Percentiles rank a stretch among this genome's conserved stretches.
phyloP scores from a whole-genome alignment of 2,329 filamentous ascomycete genomes.

The Furcasterigmium sp. region DNA sequence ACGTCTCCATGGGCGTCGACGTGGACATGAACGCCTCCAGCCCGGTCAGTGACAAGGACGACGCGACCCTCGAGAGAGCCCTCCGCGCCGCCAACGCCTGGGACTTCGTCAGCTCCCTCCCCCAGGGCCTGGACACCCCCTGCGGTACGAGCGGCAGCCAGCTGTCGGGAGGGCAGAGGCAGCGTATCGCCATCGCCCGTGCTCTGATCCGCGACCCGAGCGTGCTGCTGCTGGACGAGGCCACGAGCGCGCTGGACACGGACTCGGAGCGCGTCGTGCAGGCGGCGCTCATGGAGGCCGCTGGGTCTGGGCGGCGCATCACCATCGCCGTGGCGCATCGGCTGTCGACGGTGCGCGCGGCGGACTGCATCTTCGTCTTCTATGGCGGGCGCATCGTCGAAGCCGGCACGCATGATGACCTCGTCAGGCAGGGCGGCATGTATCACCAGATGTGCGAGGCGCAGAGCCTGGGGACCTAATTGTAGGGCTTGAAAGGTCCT shows the following conservation, averaged over 20 bases:
- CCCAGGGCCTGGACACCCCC: slow-evolving; percentile 50
- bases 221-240: slow-evolving; percentile 67
- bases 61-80: slow-evolving; percentile 39
- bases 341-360: slow-evolving; percentile 12
- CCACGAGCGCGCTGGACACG: slow-evolving; percentile 60
- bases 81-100: slow-evolving; percentile 50
- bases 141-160: slow-evolving; percentile 64
- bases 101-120: slow-evolving; percentile 49
- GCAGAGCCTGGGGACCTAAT: slow-evolving; percentile 5
- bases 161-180: slow-evolving; percentile 67
- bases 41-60: slow-evolving; percentile 47
- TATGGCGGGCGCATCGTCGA: slow-evolving; percentile 6
- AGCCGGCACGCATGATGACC: slow-evolving; percentile 6
- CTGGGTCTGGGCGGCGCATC: slow-evolving; percentile 8
- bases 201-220: slow-evolving; percentile 61
- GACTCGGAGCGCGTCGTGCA: slow-evolving; percentile 63
- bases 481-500: too few relatives aligned
- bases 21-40: slow-evolving; percentile 18
- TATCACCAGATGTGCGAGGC: slow-evolving; percentile 11
- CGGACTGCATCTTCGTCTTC: slow-evolving; percentile 10
- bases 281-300: slow-evolving; percentile 42
- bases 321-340: slow-evolving; percentile 13
- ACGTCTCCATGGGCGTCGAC: slow-evolving; percentile 42
- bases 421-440: slow-evolving; percentile 4
- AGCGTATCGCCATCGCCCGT: slow-evolving; percentile 67